A percentile compares a stretch with the other conserved stretches of the same genome.
Evolutionary conservation across 257 asterid genomes (phyloP).

Genomic region (Fraxinus americana): DNA sequence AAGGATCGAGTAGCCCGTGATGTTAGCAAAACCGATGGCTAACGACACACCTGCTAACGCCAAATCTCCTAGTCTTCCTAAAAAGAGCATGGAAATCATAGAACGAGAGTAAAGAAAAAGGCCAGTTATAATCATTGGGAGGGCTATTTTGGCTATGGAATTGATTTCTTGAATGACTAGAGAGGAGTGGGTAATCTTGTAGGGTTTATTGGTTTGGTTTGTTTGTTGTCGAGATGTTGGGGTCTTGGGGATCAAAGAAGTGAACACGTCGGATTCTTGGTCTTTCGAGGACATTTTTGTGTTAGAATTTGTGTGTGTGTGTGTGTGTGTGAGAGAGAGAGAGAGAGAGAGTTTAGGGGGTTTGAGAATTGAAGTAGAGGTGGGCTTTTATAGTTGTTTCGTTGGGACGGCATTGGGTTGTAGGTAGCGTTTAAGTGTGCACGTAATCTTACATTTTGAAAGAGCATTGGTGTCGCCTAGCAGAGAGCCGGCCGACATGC

Average conservation of each 20-base stretch:
- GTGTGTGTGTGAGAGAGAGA: not conserved
- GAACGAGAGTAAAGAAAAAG: conserved; percentile 77
- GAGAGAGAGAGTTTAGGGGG: conserved; percentile 17
- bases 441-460: not conserved
- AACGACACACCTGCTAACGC: conserved; percentile 78
- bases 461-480: not conserved
- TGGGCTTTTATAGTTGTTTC: conserved; percentile 26
- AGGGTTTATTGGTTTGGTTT: conserved; percentile 19
- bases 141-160: conserved; percentile 53
- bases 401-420: not conserved
- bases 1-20: conserved; percentile 74
- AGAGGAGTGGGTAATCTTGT: conserved; percentile 29
- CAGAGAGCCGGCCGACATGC: conserved; percentile 23
- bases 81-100: conserved; percentile 84
- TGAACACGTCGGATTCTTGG: conserved; percentile 32
- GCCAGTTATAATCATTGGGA: conserved; percentile 79
- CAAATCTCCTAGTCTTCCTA: conserved; percentile 68
- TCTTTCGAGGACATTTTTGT: conserved; percentile 30
- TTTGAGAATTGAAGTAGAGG: conserved; percentile 10
- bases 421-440: not conserved
- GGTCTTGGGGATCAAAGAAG: conserved; percentile 49
- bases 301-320: no score
- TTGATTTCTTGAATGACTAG: conserved; percentile 40
- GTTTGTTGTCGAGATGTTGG: conserved; percentile 28
- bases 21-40: conserved; percentile 74